Percentiles rank a stretch among this genome's conserved stretches.
Evolutionary conservation across 805 yeast genomes (phyloP).

Genomic region (Ogataea paraovalis): DNA sequence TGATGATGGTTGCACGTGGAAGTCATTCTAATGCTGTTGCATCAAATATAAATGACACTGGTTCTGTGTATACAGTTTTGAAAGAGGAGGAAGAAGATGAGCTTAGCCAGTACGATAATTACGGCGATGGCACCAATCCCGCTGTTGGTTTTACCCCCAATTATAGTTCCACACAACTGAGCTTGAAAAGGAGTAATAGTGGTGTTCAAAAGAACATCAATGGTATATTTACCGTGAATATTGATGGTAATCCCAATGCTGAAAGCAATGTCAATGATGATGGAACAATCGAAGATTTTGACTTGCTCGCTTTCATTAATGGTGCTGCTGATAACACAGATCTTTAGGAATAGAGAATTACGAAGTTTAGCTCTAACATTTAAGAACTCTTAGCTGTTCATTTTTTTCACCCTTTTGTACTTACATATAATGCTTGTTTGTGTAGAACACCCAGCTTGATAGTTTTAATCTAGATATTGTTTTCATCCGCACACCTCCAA

Average conservation of each 20-base stretch:
- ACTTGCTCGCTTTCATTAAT: slow-evolving; percentile 16
- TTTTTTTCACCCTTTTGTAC: too few relatives aligned
- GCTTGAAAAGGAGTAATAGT: background rate
- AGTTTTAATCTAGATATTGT: background rate
- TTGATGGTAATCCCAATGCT: background rate
- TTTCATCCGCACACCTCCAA: background rate
- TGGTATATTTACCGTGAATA: background rate
- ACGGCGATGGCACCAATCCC: background rate
- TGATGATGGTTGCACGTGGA: background rate
- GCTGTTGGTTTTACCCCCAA: background rate
- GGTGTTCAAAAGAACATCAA: background rate
- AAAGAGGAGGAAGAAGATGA: background rate
- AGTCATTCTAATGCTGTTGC: background rate
- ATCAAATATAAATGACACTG: background rate
- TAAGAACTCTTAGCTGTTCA: too few relatives aligned
- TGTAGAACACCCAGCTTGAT: too few relatives aligned
- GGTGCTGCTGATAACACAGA: slow-evolving; percentile 3
- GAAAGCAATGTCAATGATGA: slow-evolving; percentile 2
- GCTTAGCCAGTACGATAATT: background rate
- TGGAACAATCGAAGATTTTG: slow-evolving; percentile 9
- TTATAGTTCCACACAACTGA: background rate
- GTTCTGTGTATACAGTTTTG: background rate
- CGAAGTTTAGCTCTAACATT: too few relatives aligned
- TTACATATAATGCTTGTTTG: too few relatives aligned
- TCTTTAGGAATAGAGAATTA: background rate